phyloP scores from a whole-genome alignment of 495 filamentous ascomycete genomes.

The Lophiotrema nucula region DNA sequence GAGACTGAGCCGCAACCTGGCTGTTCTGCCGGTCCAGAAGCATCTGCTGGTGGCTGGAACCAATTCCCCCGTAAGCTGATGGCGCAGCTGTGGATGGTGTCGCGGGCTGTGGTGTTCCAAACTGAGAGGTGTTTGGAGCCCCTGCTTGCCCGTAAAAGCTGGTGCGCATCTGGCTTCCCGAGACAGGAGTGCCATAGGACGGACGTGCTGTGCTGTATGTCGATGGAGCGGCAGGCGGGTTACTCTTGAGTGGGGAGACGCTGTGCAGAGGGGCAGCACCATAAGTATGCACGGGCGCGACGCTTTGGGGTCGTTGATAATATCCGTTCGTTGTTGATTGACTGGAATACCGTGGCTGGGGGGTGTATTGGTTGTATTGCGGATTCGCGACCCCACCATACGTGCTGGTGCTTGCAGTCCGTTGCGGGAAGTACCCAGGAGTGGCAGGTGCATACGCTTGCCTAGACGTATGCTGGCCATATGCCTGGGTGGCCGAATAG shows the following conservation, averaged over 20 bases:
- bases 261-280: conserved; percentile 16
- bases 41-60: conserved; percentile 35
- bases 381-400: conserved; percentile 21
- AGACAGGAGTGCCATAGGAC: conserved; percentile 24
- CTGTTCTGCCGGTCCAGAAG: conserved; percentile 39
- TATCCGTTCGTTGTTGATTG: conserved; percentile 24
- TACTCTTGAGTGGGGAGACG: conserved; percentile 29
- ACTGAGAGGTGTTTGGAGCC: conserved; percentile 16
- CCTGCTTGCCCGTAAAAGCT: conserved; percentile 17
- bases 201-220: conserved; percentile 24
- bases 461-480: conserved; percentile 32
- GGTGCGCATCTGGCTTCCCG: conserved; percentile 19
- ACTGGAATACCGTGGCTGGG: conserved; percentile 28
- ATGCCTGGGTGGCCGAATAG: conserved; percentile 24
- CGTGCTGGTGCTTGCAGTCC: conserved; percentile 15
- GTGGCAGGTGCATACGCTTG: conserved; percentile 18
- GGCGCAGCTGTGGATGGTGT: conserved; percentile 18
- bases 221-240: conserved; percentile 2
- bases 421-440: conserved; percentile 23
- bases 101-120: conserved; percentile 18
- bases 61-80: conserved; percentile 32
- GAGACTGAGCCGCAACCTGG: conserved; percentile 33
- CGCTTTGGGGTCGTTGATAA: conserved; percentile 25
- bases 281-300: conserved; percentile 22
- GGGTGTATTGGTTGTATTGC: conserved; percentile 32